Conservation (phyloP, 805 yeast genomes). For the Kluyveromyces nonfermentans region DNA sequence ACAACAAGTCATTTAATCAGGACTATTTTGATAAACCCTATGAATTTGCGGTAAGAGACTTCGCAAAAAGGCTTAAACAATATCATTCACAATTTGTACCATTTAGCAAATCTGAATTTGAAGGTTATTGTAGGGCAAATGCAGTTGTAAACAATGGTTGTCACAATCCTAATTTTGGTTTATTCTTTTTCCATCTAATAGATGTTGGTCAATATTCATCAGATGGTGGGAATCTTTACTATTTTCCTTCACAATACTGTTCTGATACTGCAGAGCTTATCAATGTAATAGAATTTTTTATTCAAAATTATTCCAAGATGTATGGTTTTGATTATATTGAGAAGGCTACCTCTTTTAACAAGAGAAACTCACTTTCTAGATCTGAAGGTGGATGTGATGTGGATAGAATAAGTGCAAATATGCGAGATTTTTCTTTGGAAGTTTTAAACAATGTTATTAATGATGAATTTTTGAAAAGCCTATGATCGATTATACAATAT, state of each 20-base stretch:
- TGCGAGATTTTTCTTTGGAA: conserved; percentile 7
- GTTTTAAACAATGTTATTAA: conserved; percentile 12
- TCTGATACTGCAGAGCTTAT: conserved; percentile 10
- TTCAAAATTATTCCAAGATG: conserved; percentile 14
- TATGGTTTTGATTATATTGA: conserved; percentile 18
- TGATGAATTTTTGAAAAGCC: conserved; percentile 12
- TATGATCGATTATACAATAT: conserved; percentile 1
- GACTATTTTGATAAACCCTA: conserved; percentile 50
- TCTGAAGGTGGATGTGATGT: background rate
- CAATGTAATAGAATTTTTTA: conserved; percentile 13
- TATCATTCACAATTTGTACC: conserved; percentile 33
- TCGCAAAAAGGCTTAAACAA: conserved; percentile 44
- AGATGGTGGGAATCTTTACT: conserved; percentile 6
- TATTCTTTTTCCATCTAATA: conserved; percentile 15
- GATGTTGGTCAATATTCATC: conserved; percentile 15
- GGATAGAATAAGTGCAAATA: background rate
- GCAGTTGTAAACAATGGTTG: conserved; percentile 6
- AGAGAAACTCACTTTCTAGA: conserved; percentile 3
- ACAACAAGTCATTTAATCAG: conserved; percentile 50
- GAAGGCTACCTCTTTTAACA: conserved; percentile 12
- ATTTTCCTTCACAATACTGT: conserved; percentile 13
- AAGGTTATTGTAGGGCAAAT: conserved; percentile 7
- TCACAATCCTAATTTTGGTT: conserved; percentile 7
- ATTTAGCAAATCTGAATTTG: conserved; percentile 18
- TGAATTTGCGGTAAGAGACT: conserved; percentile 47